These are phyloP conservation scores for Fonsecaea pedrosoi DNA, from an alignment of 2,329 filamentous ascomycete species.

Conservation along the genomic window DNA sequence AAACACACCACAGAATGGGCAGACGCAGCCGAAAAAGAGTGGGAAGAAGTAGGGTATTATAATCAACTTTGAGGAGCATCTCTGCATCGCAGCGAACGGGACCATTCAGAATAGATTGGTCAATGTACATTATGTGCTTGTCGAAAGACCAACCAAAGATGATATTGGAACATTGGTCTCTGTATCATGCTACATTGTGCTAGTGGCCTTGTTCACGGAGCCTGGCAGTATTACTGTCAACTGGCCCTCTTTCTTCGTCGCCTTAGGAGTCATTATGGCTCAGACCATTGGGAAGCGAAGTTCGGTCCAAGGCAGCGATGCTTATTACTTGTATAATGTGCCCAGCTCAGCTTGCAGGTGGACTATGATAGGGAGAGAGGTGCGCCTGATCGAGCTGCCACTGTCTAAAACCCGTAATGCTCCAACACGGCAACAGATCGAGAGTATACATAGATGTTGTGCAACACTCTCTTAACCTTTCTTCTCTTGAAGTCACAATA, in stretches of 20 bases:
- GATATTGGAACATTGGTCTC: neutral
- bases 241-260: neutral
- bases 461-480: neutral
- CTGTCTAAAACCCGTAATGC: neutral
- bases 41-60: slow-evolving; percentile 31
- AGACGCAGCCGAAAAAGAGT: slow-evolving; percentile 42
- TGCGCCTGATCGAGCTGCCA: neutral
- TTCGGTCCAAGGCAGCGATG: neutral
- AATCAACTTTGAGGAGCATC: neutral
- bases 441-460: neutral
- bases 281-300: neutral
- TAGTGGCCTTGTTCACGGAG: neutral
- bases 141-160: neutral
- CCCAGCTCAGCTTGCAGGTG: neutral
- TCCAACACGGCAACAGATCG: neutral
- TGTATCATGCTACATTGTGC: neutral
- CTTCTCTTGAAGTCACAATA: neutral
- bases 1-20: slow-evolving; percentile 39
- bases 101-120: neutral
- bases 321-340: neutral
- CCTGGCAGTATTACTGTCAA: neutral
- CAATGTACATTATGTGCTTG: neutral
- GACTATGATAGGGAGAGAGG: neutral
- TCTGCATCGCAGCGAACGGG: neutral
- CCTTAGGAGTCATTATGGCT: neutral